Percentiles rank a stretch among this genome's conserved stretches.
Conservation (phyloP, 2,329 filamentous ascomycete genomes). For the Aspergillus fumigatiaffinis region DNA sequence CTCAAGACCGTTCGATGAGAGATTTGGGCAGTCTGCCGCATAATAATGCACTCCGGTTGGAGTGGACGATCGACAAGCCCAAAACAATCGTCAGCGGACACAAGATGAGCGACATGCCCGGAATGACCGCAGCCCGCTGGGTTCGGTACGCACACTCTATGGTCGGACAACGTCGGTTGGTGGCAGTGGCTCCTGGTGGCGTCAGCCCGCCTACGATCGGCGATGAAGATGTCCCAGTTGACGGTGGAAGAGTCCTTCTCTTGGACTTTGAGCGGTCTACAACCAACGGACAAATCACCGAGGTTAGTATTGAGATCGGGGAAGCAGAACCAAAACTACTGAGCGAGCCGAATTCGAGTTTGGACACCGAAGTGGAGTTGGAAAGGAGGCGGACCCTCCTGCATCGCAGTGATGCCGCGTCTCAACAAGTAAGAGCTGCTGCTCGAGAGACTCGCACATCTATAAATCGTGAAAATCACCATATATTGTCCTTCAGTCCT, state of each 20-base stretch:
- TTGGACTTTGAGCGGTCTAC: slow-evolving; percentile 68
- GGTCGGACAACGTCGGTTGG: slow-evolving; percentile 51
- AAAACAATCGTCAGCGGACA: slow-evolving; percentile 68
- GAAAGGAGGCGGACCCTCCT: slow-evolving; percentile 70
- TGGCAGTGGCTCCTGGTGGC: slow-evolving; percentile 70
- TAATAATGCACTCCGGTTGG: slow-evolving; percentile 27
- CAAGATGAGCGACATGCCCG: slow-evolving; percentile 61
- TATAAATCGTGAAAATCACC: slow-evolving; percentile 11
- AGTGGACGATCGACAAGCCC: slow-evolving; percentile 41
- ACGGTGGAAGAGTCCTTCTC: slow-evolving; percentile 69
- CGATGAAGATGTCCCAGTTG: slow-evolving; percentile 72
- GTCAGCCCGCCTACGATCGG: slow-evolving; percentile 58
- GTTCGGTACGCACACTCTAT: slow-evolving; percentile 55
- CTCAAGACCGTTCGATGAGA: slow-evolving; percentile 3
- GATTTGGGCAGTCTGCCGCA: slow-evolving; percentile 5
- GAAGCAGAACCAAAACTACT: slow-evolving; percentile 65
- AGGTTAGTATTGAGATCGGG: slow-evolving; percentile 70
- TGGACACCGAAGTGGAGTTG: slow-evolving; percentile 75
- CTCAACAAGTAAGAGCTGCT: slow-evolving; percentile 20
- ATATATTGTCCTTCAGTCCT: slow-evolving; percentile 11
- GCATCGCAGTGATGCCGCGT: slow-evolving; percentile 49
- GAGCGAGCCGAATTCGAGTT: slow-evolving; percentile 68
- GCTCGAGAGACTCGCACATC: slow-evolving; percentile 23
- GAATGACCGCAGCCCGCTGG: slow-evolving; percentile 68
- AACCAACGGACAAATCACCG: slow-evolving; percentile 52